Evolutionary conservation across 805 yeast species (phyloP).

Genomic region (Danielozyma ontarioensis): DNA sequence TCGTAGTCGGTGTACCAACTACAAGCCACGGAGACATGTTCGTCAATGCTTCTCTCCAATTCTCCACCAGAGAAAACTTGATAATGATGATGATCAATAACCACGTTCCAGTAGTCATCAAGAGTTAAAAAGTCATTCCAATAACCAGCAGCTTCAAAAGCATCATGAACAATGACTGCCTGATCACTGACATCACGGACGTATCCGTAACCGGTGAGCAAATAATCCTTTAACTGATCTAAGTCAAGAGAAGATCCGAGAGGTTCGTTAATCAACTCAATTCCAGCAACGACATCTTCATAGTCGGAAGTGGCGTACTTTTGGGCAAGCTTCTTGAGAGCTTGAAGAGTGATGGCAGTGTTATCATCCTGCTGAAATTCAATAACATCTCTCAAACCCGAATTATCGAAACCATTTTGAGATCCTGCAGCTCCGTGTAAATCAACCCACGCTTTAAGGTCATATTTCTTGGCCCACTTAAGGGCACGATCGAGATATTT

Average conservation of each 20-base stretch:
- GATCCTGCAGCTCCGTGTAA: constrained; percentile 82
- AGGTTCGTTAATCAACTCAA: constrained; percentile 88
- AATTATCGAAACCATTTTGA: constrained; percentile 82
- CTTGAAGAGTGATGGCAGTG: constrained; percentile 48
- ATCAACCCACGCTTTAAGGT: constrained; percentile 67
- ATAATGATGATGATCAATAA: constrained; percentile 39
- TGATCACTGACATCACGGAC: constrained; percentile 48
- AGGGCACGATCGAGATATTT: constrained; percentile 59
- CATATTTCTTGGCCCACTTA: constrained; percentile 59
- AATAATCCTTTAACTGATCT: constrained; percentile 54
- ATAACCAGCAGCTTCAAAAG: constrained; percentile 50
- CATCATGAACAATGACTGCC: constrained; percentile 59
- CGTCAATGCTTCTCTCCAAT: constrained; percentile 24
- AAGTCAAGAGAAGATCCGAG: constrained; percentile 65
- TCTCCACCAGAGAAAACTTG: constrained; percentile 27
- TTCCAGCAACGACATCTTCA: constrained; percentile 72
- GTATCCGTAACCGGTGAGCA: constrained; percentile 55
- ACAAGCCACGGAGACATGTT: constrained; percentile 13
- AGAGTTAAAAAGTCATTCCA: constrained; percentile 45
- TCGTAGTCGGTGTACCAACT: neutral
- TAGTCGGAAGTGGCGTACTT: constrained; percentile 62
- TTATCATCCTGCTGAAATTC: constrained; percentile 56
- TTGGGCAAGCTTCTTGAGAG: constrained; percentile 47
- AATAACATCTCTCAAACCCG: constrained; percentile 53
- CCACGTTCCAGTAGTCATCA: constrained; percentile 26